These are phyloP conservation scores for Lodderomyces theae DNA, from an alignment of 1,139 yeast genomes.

Conservation along the genomic window DNA sequence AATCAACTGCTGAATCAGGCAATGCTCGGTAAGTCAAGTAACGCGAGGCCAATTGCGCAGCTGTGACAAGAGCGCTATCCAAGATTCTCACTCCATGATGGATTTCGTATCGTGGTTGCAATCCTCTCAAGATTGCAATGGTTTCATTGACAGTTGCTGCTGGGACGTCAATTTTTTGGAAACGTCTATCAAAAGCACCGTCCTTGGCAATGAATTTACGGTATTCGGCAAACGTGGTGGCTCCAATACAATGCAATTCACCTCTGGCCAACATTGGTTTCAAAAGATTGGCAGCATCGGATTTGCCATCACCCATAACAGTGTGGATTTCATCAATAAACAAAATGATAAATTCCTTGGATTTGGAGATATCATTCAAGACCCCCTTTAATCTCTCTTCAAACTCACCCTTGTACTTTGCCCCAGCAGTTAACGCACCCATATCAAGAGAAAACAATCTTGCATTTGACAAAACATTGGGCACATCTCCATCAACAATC, in stretches of 20 bases:
- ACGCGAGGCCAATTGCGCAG: conserved; percentile 93
- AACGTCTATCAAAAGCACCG: conserved; percentile 98
- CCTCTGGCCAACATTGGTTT: conserved; percentile 99
- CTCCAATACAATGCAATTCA: conserved; percentile 94
- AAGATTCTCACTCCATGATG: conserved; percentile 97
- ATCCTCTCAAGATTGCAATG: conserved; percentile 92
- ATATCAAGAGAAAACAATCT: conserved; percentile 83
- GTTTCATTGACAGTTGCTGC: conserved; percentile 94
- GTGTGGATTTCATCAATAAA: conserved; percentile 97
- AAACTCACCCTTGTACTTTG: conserved; percentile 96
- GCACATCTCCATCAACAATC: conserved; percentile 93
- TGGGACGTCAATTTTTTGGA: conserved; percentile 93
- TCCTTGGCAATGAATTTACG: conserved; percentile 91
- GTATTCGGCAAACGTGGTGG: conserved; percentile 93
- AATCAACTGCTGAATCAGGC: conserved; percentile 97
- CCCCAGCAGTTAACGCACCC: conserved; percentile 97
- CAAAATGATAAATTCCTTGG: conserved; percentile 79
- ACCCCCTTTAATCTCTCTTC: conserved; percentile 98
- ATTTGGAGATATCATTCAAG: conserved; percentile 84
- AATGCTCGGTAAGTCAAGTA: conserved; percentile 92
- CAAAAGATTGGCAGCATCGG: conserved; percentile 92
- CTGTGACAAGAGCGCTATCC: conserved; percentile 91
- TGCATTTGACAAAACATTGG: conserved; percentile 76
- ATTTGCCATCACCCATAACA: conserved; percentile 97
- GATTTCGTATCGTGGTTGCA: conserved; percentile 93